Evolutionary conservation across 805 yeast species (phyloP).

Genomic region (Myxozyma mucilagina): DNA sequence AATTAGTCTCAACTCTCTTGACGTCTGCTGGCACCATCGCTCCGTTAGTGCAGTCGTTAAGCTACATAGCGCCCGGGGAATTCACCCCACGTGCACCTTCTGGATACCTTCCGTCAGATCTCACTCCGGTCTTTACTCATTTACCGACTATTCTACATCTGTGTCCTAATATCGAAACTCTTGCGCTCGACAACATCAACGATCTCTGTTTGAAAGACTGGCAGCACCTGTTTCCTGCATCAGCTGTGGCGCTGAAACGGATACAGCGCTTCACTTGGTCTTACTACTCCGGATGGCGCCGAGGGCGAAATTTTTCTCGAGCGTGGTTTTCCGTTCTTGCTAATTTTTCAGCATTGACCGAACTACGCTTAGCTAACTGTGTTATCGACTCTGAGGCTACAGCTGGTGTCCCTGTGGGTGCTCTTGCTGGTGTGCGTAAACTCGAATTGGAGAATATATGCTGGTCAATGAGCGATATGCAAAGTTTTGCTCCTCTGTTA

Average conservation of each 20-base stretch:
- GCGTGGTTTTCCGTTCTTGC: conserved; percentile 25
- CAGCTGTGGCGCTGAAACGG: conserved; percentile 20
- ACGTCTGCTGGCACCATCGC: conserved; percentile 27
- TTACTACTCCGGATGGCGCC: conserved; percentile 32
- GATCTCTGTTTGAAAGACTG: conserved; percentile 25
- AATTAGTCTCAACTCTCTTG: conserved; percentile 28
- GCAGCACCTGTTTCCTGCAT: conserved; percentile 29
- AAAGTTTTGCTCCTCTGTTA: conserved; percentile 19
- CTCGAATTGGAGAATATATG: conserved; percentile 28
- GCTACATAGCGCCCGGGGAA: conserved; percentile 30
- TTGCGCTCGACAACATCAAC: conserved; percentile 27
- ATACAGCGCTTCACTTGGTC: conserved; percentile 24
- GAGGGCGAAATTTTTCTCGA: conserved; percentile 30
- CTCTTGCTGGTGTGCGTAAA: conserved; percentile 8
- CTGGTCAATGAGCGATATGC: conserved; percentile 27
- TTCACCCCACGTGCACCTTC: conserved; percentile 32
- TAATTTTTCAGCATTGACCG: conserved; percentile 16
- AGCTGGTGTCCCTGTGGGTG: conserved; percentile 1
- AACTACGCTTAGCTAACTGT: conserved; percentile 27
- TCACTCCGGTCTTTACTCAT: conserved; percentile 27
- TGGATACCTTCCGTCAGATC: conserved; percentile 30
- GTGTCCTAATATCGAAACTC: conserved; percentile 28
- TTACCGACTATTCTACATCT: conserved; percentile 30
- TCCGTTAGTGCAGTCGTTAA: conserved; percentile 24
- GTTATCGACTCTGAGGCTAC: conserved; percentile 22